phyloP scores from a whole-genome alignment of 139 green algal species.

The Marvania coccoides region DNA sequence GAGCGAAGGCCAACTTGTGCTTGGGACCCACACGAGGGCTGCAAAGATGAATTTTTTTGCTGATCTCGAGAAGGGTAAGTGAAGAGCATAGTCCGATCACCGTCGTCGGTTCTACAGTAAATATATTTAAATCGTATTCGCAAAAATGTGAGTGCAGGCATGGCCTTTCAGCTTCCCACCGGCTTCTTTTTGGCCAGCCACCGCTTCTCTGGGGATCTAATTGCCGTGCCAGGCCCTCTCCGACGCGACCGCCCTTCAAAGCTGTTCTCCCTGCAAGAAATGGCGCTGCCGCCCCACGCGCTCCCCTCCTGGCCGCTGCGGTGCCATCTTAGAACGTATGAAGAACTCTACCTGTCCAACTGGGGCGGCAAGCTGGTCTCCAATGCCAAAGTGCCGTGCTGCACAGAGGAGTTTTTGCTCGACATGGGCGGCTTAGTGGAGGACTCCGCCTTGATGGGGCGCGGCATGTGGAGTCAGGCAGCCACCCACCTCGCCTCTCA shows the following conservation, averaged over 20 bases:
- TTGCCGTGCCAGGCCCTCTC: conserved; percentile 1
- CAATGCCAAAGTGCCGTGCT: conserved; percentile 2
- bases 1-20: too few relatives aligned
- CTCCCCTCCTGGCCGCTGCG: conserved; percentile 12
- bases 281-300: background rate
- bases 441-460: background rate
- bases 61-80: background rate
- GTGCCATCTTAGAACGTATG: background rate
- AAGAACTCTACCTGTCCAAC: conserved; percentile 8
- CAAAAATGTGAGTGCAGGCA: too few relatives aligned
- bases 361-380: background rate
- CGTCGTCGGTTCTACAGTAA: too few relatives aligned
- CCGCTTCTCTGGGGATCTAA: background rate
- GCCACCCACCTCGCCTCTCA: background rate
- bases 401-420: conserved; percentile 23
- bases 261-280: conserved; percentile 4
- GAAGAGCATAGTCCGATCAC: too few relatives aligned
- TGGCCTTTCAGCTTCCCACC: background rate
- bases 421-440: background rate
- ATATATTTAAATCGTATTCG: too few relatives aligned
- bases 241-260: conserved; percentile 1
- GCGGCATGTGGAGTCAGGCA: background rate
- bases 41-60: too few relatives aligned
- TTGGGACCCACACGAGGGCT: too few relatives aligned
- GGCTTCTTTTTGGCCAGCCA: background rate